These are phyloP conservation scores for Aureobasidium sp. DNA, from an alignment of 2,329 filamentous ascomycete genomes.

Conservation along the genomic window DNA sequence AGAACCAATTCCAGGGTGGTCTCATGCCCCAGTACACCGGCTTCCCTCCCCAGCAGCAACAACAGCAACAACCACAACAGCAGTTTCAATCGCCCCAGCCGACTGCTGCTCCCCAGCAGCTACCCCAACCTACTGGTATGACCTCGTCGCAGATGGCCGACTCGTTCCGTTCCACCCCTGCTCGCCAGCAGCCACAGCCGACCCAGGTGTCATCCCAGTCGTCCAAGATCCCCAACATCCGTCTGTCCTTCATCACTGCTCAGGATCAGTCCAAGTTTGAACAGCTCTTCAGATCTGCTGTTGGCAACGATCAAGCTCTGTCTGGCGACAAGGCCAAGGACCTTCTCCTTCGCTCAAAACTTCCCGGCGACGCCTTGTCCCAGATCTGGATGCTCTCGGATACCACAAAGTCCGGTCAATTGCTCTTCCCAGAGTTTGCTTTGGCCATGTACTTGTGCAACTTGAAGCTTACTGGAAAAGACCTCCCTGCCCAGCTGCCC, in stretches of 20 bases:
- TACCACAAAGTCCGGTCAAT: slow-evolving; percentile 90
- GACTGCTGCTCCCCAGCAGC: slow-evolving; percentile 39
- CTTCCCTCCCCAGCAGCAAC: slow-evolving; percentile 38
- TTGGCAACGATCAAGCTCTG: slow-evolving; percentile 75
- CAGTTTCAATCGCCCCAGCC: slow-evolving; percentile 37
- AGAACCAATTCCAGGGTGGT: slow-evolving; percentile 27
- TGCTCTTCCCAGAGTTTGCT: slow-evolving; percentile 96
- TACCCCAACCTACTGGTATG: slow-evolving; percentile 52
- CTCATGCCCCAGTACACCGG: slow-evolving; percentile 39
- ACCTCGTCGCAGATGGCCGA: slow-evolving; percentile 59
- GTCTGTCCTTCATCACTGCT: slow-evolving; percentile 91
- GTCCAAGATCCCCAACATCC: slow-evolving; percentile 82
- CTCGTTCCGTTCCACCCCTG: slow-evolving; percentile 49
- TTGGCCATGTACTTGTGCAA: slow-evolving; percentile 99
- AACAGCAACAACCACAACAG: slow-evolving; percentile 22
- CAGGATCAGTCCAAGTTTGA: slow-evolving; percentile 96
- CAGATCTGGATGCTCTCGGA: slow-evolving; percentile 88
- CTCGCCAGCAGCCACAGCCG: slow-evolving; percentile 51
- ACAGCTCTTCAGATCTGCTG: slow-evolving; percentile 92
- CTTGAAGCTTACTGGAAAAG: slow-evolving; percentile 78
- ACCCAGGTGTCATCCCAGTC: slow-evolving; percentile 57
- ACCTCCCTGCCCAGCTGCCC: slow-evolving; percentile 66
- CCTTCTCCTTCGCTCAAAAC: slow-evolving; percentile 76
- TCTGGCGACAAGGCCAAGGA: slow-evolving; percentile 89
- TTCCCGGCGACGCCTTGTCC: slow-evolving; percentile 79